phyloP scores from a whole-genome alignment of 345 rosid species.

The Nasturtium officinale region DNA sequence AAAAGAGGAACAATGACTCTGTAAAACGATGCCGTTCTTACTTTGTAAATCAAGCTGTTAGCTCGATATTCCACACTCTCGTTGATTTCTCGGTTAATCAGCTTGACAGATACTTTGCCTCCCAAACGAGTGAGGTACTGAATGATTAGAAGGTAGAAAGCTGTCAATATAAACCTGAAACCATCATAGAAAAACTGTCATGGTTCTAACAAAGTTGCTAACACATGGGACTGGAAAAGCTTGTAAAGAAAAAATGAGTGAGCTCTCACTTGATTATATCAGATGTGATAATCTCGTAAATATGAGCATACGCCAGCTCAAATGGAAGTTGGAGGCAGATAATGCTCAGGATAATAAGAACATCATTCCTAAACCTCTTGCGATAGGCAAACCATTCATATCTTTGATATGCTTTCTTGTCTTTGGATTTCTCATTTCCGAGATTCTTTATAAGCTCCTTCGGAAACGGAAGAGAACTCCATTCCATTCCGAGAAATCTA shows the following conservation, averaged over 20 bases:
- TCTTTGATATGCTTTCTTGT: conserved; percentile 82
- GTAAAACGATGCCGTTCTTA: conserved; percentile 36
- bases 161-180: conserved; percentile 84
- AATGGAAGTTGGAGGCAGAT: conserved; percentile 97
- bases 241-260: neutral
- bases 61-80: conserved; percentile 73
- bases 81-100: conserved; percentile 73
- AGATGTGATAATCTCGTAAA: conserved; percentile 63
- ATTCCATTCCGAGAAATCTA: conserved; percentile 58
- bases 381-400: conserved; percentile 83
- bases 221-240: conserved; percentile 8
- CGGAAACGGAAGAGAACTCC: conserved; percentile 58
- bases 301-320: conserved; percentile 95
- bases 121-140: conserved; percentile 78
- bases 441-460: conserved; percentile 48
- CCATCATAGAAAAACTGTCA: conserved; percentile 36
- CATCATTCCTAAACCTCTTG: conserved; percentile 77
- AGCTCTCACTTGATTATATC: conserved; percentile 65
- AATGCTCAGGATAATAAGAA: conserved; percentile 62
- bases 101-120: conserved; percentile 79
- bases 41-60: conserved; percentile 92
- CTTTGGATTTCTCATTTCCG: conserved; percentile 55
- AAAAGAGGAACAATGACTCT: conserved; percentile 8
- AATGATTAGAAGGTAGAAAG: conserved; percentile 77
- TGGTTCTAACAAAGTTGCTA: neutral